A percentile compares a stretch with the other conserved stretches of the same genome.
phyloP scores from a whole-genome alignment of 352 stramenopile genomes.

The Phytophthora pluvialis region DNA sequence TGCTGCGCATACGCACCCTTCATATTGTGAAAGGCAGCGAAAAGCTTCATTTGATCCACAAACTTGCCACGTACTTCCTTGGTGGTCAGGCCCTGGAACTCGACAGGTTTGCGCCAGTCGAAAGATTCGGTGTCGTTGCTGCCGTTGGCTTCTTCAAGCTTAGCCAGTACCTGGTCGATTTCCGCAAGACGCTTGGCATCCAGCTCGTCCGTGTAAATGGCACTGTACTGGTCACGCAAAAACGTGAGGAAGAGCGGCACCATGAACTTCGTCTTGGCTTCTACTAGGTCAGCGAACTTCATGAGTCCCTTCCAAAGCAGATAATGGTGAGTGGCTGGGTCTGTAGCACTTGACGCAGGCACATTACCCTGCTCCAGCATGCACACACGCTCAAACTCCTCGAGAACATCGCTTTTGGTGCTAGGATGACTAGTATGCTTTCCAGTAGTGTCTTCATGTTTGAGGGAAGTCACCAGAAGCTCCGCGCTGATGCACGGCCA shows the following conservation, averaged over 20 bases:
- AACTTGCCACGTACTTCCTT: slow-evolving; percentile 84
- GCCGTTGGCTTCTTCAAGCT: slow-evolving; percentile 34
- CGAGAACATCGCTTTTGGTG: slow-evolving; percentile 21
- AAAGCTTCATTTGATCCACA: slow-evolving; percentile 84
- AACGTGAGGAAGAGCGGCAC: slow-evolving; percentile 88
- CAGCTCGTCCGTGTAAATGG: slow-evolving; percentile 83
- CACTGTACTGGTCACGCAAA: slow-evolving; percentile 79
- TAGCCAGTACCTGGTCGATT: slow-evolving; percentile 61
- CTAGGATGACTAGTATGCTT: slow-evolving; percentile 16
- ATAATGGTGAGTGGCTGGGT: slow-evolving; percentile 73
- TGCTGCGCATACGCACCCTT: slow-evolving; percentile 83
- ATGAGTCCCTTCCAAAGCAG: slow-evolving; percentile 84
- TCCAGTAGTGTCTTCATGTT: slow-evolving; percentile 40
- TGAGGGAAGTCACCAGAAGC: slow-evolving; percentile 52
- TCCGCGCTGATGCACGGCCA: slow-evolving; percentile 68
- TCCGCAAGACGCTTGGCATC: slow-evolving; percentile 40
- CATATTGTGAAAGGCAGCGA: slow-evolving; percentile 87
- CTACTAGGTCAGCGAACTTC: slow-evolving; percentile 76
- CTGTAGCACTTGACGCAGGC: slow-evolving; percentile 55
- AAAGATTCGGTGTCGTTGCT: slow-evolving; percentile 22
- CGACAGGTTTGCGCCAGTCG: slow-evolving; percentile 38
- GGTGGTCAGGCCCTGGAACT: slow-evolving; percentile 59
- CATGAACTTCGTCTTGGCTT: slow-evolving; percentile 88
- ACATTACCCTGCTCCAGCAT: slow-evolving; percentile 61
- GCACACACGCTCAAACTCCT: slow-evolving; percentile 62